Conservation (phyloP, 1,284 basidiomycete genomes). For the Lignosus rhinocerotis region DNA sequence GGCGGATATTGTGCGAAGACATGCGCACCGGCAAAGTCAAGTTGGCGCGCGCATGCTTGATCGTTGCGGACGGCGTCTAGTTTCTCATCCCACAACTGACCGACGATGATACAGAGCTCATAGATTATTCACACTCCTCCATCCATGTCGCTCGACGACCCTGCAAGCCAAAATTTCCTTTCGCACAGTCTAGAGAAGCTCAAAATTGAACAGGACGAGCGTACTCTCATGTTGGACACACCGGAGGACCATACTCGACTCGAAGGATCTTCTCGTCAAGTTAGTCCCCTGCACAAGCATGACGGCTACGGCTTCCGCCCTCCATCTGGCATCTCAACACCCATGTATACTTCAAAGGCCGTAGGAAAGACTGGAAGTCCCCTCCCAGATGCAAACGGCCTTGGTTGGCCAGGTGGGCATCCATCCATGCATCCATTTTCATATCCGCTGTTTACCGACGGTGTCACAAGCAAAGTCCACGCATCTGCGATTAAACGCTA, state of each 20-base stretch:
- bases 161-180: slow-evolving; percentile 27
- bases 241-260: slow-evolving; percentile 18
- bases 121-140: background rate
- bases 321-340: slow-evolving; percentile 68
- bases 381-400: slow-evolving; percentile 83
- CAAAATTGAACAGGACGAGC: slow-evolving; percentile 25
- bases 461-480: slow-evolving; percentile 80
- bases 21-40: too few species aligned
- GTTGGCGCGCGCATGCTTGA: too few species aligned
- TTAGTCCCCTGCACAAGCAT: slow-evolving; percentile 43
- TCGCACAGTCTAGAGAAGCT: slow-evolving; percentile 34
- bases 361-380: slow-evolving; percentile 35
- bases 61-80: too few species aligned
- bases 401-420: slow-evolving; percentile 89
- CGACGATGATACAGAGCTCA: background rate
- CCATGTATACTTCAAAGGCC: slow-evolving; percentile 37
- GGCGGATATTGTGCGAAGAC: too few species aligned
- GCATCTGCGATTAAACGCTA: slow-evolving; percentile 79
- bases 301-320: slow-evolving; percentile 85
- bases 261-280: slow-evolving; percentile 24
- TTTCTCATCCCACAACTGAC: background rate
- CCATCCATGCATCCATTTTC: slow-evolving; percentile 3
- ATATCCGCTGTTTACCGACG: slow-evolving; percentile 3
- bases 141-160: slow-evolving; percentile 28
- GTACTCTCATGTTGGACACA: slow-evolving; percentile 11